Percentiles rank a stretch among this genome's conserved stretches.
Evolutionary conservation across 805 yeast genomes (phyloP).

Genomic region (Teunomyces panamensis): DNA sequence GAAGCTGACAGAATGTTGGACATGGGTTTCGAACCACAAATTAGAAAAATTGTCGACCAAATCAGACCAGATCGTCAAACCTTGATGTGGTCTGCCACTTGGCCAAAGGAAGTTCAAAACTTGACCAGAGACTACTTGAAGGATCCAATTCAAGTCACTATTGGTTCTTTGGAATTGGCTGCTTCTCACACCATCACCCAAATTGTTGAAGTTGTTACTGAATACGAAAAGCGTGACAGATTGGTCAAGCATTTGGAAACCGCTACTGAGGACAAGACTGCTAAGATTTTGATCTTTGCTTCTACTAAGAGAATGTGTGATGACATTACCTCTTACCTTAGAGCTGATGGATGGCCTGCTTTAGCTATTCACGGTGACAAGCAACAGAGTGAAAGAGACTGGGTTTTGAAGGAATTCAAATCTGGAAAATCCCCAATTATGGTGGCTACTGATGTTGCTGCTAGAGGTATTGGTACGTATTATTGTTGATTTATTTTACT

Average conservation of each 20-base stretch:
- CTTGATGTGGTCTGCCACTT: slow-evolving; percentile 99
- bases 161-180: slow-evolving; percentile 93
- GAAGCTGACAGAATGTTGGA: slow-evolving; percentile 99
- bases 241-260: slow-evolving; percentile 76
- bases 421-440: slow-evolving; percentile 89
- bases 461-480: slow-evolving; percentile 98
- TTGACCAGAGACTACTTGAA: slow-evolving; percentile 87
- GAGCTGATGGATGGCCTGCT: slow-evolving; percentile 99
- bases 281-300: slow-evolving; percentile 85
- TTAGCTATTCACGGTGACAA: slow-evolving; percentile 98
- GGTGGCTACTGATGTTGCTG: slow-evolving; percentile 99
- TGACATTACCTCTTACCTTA: slow-evolving; percentile 83
- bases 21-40: slow-evolving; percentile 99
- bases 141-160: slow-evolving; percentile 93
- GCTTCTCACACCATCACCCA: slow-evolving; percentile 97
- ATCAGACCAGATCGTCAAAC: slow-evolving; percentile 99
- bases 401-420: slow-evolving; percentile 94
- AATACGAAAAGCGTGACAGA: slow-evolving; percentile 92
- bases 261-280: slow-evolving; percentile 66
- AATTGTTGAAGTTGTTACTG: slow-evolving; percentile 84
- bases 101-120: slow-evolving; percentile 98
- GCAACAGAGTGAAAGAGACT: slow-evolving; percentile 96
- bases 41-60: slow-evolving; percentile 95
- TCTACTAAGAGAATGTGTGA: slow-evolving; percentile 99
- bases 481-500: slow-evolving; percentile 16